phyloP scores from a whole-genome alignment of 2,329 filamentous ascomycete genomes.

The Boeremia lycopersici region DNA sequence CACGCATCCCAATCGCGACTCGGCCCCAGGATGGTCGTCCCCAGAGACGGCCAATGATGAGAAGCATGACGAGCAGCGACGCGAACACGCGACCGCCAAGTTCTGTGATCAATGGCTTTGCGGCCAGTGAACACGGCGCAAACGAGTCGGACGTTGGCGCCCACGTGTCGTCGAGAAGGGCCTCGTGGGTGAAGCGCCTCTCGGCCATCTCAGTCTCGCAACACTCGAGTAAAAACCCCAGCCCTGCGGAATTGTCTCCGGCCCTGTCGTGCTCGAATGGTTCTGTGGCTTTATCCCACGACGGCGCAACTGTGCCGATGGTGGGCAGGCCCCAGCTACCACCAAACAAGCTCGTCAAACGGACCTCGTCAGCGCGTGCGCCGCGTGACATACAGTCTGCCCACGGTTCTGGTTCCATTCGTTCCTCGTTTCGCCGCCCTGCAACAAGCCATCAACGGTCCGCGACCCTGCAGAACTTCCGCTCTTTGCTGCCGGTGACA shows the following conservation, averaged over 20 bases:
- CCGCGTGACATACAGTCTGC: slow-evolving; percentile 50
- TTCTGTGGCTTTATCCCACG: slow-evolving; percentile 53
- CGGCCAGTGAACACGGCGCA: slow-evolving; percentile 25
- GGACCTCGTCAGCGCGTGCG: slow-evolving; percentile 63
- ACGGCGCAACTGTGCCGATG: slow-evolving; percentile 68
- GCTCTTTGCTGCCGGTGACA: slow-evolving; percentile 40
- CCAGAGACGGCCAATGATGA: slow-evolving; percentile 35
- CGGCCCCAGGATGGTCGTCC: slow-evolving; percentile 39
- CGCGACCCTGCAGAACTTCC: slow-evolving; percentile 67
- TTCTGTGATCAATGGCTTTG: slow-evolving; percentile 27
- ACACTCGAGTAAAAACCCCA: slow-evolving; percentile 68
- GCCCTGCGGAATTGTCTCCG: slow-evolving; percentile 68
- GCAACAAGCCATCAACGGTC: slow-evolving; percentile 81
- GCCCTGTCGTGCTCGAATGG: slow-evolving; percentile 70
- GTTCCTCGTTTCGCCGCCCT: slow-evolving; percentile 71
- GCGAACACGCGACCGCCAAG: slow-evolving; percentile 26
- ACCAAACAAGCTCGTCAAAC: slow-evolving; percentile 80
- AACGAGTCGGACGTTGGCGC: slow-evolving; percentile 33
- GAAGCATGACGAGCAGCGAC: slow-evolving; percentile 43
- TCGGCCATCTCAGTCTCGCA: slow-evolving; percentile 70
- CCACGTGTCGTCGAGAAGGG: slow-evolving; percentile 45
- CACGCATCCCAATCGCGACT: slow-evolving; percentile 34
- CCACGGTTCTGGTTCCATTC: slow-evolving; percentile 63
- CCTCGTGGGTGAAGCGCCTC: slow-evolving; percentile 75
- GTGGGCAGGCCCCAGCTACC: slow-evolving; percentile 57